Evolutionary conservation across 2,329 filamentous ascomycete species (phyloP).

Genomic region (Bipolaris zeicola): DNA sequence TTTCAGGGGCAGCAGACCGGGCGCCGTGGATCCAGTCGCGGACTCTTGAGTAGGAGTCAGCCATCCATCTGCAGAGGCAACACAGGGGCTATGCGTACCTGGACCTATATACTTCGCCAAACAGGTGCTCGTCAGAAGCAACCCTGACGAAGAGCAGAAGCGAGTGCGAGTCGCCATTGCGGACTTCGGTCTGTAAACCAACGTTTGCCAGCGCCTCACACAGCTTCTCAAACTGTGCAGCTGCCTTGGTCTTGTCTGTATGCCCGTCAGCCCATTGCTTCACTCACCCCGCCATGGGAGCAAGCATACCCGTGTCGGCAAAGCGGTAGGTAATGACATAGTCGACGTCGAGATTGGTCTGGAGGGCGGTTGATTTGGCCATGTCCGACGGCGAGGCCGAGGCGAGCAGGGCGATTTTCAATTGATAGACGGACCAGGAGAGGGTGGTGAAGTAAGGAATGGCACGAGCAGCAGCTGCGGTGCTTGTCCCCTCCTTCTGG

Average conservation of each 20-base stretch:
- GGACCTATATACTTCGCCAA: conserved; percentile 81
- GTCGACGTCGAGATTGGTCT: conserved; percentile 74
- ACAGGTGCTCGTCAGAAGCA: conserved; percentile 74
- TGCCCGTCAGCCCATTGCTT: conserved; percentile 16
- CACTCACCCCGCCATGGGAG: neutral
- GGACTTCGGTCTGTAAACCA: conserved; percentile 87
- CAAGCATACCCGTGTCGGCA: conserved; percentile 64
- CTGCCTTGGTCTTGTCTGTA: conserved; percentile 70
- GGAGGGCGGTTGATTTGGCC: conserved; percentile 48
- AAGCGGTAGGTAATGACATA: conserved; percentile 85
- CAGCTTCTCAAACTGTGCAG: conserved; percentile 77
- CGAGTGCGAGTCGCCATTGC: conserved; percentile 74
- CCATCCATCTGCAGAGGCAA: neutral
- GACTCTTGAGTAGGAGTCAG: conserved; percentile 62
- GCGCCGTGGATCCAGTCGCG: conserved; percentile 95
- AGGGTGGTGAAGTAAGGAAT: conserved; percentile 28
- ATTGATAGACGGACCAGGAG: conserved; percentile 24
- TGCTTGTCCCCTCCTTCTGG: conserved; percentile 19
- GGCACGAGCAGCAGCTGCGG: conserved; percentile 5
- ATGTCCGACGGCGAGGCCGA: conserved; percentile 33
- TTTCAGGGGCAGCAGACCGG: conserved; percentile 74
- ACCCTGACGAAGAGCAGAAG: conserved; percentile 84
- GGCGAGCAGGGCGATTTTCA: conserved; percentile 27
- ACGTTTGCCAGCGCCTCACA: conserved; percentile 75
- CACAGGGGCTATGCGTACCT: conserved; percentile 54